Percentiles rank a stretch among this genome's conserved stretches.
Conservation (phyloP, 1,284 basidiomycete genomes). For the Dichomitus squalens region DNA sequence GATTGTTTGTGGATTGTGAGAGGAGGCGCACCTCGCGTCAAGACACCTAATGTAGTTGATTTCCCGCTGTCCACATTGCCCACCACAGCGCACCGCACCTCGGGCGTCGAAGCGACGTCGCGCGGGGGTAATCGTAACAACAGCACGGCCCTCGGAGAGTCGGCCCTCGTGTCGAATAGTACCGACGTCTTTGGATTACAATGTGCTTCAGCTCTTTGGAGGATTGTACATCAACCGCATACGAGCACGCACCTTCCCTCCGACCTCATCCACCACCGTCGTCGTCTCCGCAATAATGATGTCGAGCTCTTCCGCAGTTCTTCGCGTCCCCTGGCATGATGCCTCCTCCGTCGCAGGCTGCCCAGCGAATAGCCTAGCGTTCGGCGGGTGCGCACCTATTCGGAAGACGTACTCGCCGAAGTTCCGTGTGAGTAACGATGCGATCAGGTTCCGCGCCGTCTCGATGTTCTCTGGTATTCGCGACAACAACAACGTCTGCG, state of each 20-base stretch:
- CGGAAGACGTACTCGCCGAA: slow-evolving; percentile 73
- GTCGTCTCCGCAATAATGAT: slow-evolving; percentile 45
- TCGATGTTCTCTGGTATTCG: slow-evolving; percentile 46
- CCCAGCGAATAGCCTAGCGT: slow-evolving; percentile 52
- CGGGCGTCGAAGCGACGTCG: slow-evolving; percentile 73
- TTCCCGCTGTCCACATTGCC: slow-evolving; percentile 96
- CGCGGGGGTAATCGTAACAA: slow-evolving; percentile 73
- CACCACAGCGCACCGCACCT: slow-evolving; percentile 94
- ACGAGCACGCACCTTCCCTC: slow-evolving; percentile 72
- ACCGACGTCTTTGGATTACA: slow-evolving; percentile 48
- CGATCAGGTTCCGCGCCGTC: slow-evolving; percentile 59
- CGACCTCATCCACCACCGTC: slow-evolving; percentile 65
- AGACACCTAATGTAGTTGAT: slow-evolving; percentile 89
- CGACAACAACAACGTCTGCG: slow-evolving; percentile 53
- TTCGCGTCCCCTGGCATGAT: slow-evolving; percentile 55
- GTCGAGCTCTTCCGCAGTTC: slow-evolving; percentile 56
- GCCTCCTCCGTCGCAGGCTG: slow-evolving; percentile 47
- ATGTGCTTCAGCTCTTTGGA: background rate
- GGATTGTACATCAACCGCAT: background rate
- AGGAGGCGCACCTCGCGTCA: slow-evolving; percentile 63
- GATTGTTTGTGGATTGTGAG: background rate
- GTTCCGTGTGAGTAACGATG: slow-evolving; percentile 63
- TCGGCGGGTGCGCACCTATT: slow-evolving; percentile 65
- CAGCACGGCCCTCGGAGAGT: slow-evolving; percentile 56
- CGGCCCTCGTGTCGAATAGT: slow-evolving; percentile 49